Evolutionary conservation across 2,329 filamentous ascomycete genomes (phyloP).

Genomic region (Fusarium azukiicola): DNA sequence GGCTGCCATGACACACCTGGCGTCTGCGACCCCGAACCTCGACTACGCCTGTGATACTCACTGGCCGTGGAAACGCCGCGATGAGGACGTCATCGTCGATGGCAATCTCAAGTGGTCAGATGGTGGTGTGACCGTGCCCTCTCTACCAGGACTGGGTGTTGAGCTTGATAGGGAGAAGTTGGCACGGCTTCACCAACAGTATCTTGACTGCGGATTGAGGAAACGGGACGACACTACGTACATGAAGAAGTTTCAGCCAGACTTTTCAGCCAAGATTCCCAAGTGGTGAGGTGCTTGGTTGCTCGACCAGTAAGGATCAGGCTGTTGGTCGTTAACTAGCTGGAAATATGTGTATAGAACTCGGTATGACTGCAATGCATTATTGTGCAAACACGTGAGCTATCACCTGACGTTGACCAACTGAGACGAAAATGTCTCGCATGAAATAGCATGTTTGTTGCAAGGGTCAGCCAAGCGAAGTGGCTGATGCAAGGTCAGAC

Average conservation of each 20-base stretch:
- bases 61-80: slow-evolving; percentile 68
- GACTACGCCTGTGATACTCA: slow-evolving; percentile 69
- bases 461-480: background rate
- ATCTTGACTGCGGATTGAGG: slow-evolving; percentile 62
- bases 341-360: background rate
- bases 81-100: slow-evolving; percentile 66
- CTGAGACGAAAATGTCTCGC: background rate
- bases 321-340: background rate
- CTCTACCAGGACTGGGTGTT: slow-evolving; percentile 59
- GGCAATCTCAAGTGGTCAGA: slow-evolving; percentile 62
- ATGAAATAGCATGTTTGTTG: background rate
- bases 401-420: background rate
- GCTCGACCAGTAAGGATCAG: no score
- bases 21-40: slow-evolving; percentile 64
- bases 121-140: slow-evolving; percentile 61
- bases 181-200: slow-evolving; percentile 61
- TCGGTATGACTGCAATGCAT: background rate
- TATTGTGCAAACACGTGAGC: background rate
- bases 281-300: slow-evolving; percentile 53
- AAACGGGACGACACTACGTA: slow-evolving; percentile 64
- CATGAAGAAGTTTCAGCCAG: slow-evolving; percentile 61
- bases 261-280: slow-evolving; percentile 59
- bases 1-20: slow-evolving; percentile 67
- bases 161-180: slow-evolving; percentile 63
- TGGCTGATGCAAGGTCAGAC: slow-evolving; percentile 8